Evolutionary conservation across 352 stramenopile species (phyloP).

Genomic region (Phytophthora pisi): DNA sequence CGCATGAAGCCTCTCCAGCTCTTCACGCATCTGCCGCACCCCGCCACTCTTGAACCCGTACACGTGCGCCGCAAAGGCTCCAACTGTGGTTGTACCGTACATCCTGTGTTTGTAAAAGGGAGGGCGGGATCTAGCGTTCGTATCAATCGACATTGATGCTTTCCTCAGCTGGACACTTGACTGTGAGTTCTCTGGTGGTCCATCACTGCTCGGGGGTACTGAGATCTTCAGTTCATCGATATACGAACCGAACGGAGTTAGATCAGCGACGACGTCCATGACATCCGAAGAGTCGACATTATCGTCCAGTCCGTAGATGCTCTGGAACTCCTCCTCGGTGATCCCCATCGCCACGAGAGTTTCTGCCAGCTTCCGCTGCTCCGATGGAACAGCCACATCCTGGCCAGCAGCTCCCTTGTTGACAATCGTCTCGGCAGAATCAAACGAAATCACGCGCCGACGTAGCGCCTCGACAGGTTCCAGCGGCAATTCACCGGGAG

Average conservation of each 20-base stretch:
- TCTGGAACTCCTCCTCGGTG: constrained; percentile 50
- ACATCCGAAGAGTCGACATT: constrained; percentile 23
- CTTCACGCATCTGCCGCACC: constrained; percentile 74
- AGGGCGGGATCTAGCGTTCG: constrained; percentile 12
- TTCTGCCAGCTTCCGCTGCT: constrained; percentile 74
- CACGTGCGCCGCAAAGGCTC: constrained; percentile 82
- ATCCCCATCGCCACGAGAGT: constrained; percentile 78
- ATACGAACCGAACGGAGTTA: constrained; percentile 10
- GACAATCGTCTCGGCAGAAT: constrained; percentile 78
- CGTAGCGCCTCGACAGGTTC: constrained; percentile 68
- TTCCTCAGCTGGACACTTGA: constrained; percentile 12
- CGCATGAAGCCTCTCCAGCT: constrained; percentile 59
- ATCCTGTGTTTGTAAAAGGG: constrained; percentile 68
- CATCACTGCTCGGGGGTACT: constrained; percentile 6
- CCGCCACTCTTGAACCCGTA: constrained; percentile 85
- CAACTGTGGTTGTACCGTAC: constrained; percentile 83
- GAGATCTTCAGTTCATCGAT: constrained; percentile 21
- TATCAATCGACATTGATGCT: constrained; percentile 25
- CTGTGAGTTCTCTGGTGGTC: constrained; percentile 3
- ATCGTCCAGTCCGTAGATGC: constrained; percentile 35
- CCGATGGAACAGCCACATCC: constrained; percentile 42
- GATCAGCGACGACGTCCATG: constrained; percentile 19
- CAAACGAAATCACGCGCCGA: constrained; percentile 75
- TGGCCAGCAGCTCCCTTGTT: constrained; percentile 55
- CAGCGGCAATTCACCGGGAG: constrained; percentile 33